Evolutionary conservation across 345 rosid species (phyloP).

Genomic region (Erysimum cheiranthoides): DNA sequence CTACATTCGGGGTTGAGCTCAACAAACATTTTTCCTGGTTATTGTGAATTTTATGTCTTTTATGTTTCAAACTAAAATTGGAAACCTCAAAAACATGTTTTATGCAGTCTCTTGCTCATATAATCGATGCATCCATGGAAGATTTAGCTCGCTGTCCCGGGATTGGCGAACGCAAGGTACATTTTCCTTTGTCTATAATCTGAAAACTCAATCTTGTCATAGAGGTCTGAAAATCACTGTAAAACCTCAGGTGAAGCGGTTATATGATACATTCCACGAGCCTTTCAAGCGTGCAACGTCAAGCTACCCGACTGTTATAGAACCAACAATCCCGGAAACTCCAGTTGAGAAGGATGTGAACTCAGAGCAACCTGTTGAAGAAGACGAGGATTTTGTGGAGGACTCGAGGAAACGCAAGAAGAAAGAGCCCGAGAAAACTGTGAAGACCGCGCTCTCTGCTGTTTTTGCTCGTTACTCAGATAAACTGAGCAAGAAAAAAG

Average conservation of each 20-base stretch:
- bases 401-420: conserved; percentile 55
- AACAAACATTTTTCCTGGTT: neutral
- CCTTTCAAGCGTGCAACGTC: conserved; percentile 82
- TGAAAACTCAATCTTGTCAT: neutral
- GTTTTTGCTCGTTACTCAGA: conserved; percentile 73
- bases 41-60: neutral
- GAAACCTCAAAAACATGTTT: conserved; percentile 17
- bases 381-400: conserved; percentile 53
- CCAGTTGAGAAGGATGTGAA: conserved; percentile 49
- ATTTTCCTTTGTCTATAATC: neutral
- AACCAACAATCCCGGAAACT: conserved; percentile 51
- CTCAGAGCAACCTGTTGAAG: conserved; percentile 48
- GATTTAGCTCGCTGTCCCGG: conserved; percentile 96
- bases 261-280: conserved; percentile 91
- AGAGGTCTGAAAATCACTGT: conserved; percentile 6
- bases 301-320: conserved; percentile 54
- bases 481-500: conserved; percentile 48
- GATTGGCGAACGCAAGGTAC: conserved; percentile 93
- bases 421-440: conserved; percentile 66
- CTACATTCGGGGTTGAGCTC: conserved; percentile 82
- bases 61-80: neutral
- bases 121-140: conserved; percentile 96
- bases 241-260: conserved; percentile 71
- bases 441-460: conserved; percentile 75
- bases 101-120: conserved; percentile 77